phyloP scores from a whole-genome alignment of 805 yeast genomes.

The Nakazawaea populi region DNA sequence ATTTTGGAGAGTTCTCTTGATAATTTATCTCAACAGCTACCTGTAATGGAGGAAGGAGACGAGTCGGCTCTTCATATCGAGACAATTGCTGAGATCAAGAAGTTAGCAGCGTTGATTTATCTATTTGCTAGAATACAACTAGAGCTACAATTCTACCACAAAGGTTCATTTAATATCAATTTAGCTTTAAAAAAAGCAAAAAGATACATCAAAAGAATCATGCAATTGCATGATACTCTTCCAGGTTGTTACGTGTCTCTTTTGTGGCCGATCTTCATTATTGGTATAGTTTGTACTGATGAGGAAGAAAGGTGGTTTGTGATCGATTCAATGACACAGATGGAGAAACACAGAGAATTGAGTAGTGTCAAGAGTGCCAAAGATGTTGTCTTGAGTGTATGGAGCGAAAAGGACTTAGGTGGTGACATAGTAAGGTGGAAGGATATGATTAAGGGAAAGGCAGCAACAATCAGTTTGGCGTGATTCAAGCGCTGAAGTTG shows the following conservation, averaged over 20 bases:
- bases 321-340: slow-evolving; percentile 23
- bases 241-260: slow-evolving; percentile 30
- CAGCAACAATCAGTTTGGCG: slow-evolving; percentile 33
- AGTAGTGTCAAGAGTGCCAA: slow-evolving; percentile 32
- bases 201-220: slow-evolving; percentile 17
- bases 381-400: slow-evolving; percentile 27
- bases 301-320: slow-evolving; percentile 35
- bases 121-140: slow-evolving; percentile 29
- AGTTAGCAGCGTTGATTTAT: slow-evolving; percentile 28
- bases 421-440: slow-evolving; percentile 25
- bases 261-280: slow-evolving; percentile 35
- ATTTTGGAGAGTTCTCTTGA: slow-evolving; percentile 20
- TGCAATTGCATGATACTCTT: slow-evolving; percentile 16
- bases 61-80: slow-evolving; percentile 18
- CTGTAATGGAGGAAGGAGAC: slow-evolving; percentile 12
- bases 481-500: slow-evolving; percentile 9
- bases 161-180: slow-evolving; percentile 9
- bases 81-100: slow-evolving; percentile 32
- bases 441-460: slow-evolving; percentile 29
- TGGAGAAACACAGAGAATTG: slow-evolving; percentile 31
- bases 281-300: slow-evolving; percentile 28
- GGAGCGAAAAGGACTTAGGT: slow-evolving; percentile 35
- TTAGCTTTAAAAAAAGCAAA: slow-evolving; percentile 14
- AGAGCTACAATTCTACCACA: slow-evolving; percentile 16
- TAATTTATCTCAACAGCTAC: slow-evolving; percentile 19